phyloP scores from a whole-genome alignment of 108 stramenopile species.

The Pseudonitzschia delicatissima region DNA sequence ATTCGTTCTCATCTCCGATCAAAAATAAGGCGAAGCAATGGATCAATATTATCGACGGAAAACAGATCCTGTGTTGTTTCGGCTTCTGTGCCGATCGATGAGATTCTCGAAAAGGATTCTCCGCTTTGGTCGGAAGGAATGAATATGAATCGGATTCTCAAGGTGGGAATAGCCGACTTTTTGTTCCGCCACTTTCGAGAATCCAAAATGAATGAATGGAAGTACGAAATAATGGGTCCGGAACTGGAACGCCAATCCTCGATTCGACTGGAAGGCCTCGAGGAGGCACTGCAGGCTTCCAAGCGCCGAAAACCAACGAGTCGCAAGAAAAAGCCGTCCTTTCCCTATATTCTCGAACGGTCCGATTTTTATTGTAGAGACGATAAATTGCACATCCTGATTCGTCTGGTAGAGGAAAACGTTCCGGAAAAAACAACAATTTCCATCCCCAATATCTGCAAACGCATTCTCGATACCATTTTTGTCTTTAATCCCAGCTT shows the following conservation, averaged over 20 bases:
- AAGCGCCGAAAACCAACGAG: constrained; percentile 22
- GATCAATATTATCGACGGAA: too few species aligned
- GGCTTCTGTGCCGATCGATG: neutral
- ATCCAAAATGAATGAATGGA: neutral
- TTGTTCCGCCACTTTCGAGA: neutral
- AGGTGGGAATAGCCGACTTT: constrained; percentile 15
- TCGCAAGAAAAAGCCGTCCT: neutral
- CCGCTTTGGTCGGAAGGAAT: too few species aligned
- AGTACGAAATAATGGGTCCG: constrained; percentile 10
- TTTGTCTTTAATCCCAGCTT: constrained; percentile 8
- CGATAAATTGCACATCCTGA: constrained; percentile 23
- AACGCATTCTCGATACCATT: too few species aligned
- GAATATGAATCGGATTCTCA: too few species aligned
- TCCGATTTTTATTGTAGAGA: constrained; percentile 50
- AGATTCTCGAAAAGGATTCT: neutral
- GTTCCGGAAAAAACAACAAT: too few species aligned
- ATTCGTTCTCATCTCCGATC: too few species aligned
- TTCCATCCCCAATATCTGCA: too few species aligned
- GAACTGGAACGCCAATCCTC: too few species aligned
- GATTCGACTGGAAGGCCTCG: constrained; percentile 42
- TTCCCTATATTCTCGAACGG: constrained; percentile 71
- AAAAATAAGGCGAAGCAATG: too few species aligned
- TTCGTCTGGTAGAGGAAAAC: constrained; percentile 12
- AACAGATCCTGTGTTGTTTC: constrained; percentile 1
- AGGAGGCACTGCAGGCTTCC: constrained; percentile 24